phyloP scores from a whole-genome alignment of 805 yeast genomes.

The Cyberlindnera meyerae region DNA sequence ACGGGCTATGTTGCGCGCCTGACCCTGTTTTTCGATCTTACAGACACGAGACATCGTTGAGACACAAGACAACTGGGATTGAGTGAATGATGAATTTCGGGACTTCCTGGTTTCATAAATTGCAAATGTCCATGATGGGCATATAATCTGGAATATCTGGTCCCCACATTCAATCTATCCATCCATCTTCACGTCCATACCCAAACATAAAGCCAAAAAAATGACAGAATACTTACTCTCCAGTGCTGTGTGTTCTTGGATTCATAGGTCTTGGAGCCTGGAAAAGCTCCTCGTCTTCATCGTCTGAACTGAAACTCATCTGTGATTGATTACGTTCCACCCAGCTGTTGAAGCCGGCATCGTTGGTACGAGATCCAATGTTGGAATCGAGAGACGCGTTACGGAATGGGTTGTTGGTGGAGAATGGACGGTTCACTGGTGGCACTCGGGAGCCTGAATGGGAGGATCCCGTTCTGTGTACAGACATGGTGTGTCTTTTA shows the following conservation, averaged over 20 bases:
- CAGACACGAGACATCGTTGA: neutral
- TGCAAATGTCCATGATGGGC: no score
- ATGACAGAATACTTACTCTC: constrained; percentile 5
- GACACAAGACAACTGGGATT: neutral
- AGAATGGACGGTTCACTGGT: constrained; percentile 35
- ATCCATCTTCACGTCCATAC: no score
- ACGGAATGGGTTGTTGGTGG: constrained; percentile 74
- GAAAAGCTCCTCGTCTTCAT: constrained; percentile 27
- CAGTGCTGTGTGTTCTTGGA: constrained; percentile 14
- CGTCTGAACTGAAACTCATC: constrained; percentile 40
- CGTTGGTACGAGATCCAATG: constrained; percentile 24
- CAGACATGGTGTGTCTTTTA: no score
- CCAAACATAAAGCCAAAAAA: no score
- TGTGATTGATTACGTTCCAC: constrained; percentile 39
- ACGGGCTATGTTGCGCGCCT: no score
- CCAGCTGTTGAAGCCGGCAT: constrained; percentile 53
- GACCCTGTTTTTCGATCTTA: constrained; percentile 7
- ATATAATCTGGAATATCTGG: no score
- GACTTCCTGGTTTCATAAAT: no score
- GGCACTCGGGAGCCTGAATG: constrained; percentile 5
- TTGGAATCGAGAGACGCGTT: constrained; percentile 32
- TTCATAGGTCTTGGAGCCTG: constrained; percentile 23
- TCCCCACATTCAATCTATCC: no score
- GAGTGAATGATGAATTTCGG: no score
- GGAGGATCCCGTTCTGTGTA: constrained; percentile 16